phyloP scores from a whole-genome alignment of 352 stramenopile genomes.

The Phytopythium kandeliae region DNA sequence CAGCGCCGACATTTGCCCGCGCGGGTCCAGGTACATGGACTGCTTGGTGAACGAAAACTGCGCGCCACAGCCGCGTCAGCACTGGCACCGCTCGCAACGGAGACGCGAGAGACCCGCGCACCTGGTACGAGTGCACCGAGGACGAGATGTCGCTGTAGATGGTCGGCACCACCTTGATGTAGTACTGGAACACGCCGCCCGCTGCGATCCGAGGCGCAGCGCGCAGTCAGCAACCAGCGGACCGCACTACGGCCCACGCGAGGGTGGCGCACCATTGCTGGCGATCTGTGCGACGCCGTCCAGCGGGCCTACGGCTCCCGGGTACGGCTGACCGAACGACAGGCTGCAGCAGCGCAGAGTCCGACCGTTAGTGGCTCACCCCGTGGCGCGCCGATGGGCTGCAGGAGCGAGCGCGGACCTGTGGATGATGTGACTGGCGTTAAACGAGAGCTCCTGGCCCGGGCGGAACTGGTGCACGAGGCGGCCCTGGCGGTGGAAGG shows the following conservation, averaged over 20 bases:
- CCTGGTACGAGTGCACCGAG: conserved; percentile 66
- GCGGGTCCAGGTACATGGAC: conserved; percentile 60
- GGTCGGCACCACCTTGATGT: conserved; percentile 85
- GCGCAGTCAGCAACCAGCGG: conserved; percentile 1
- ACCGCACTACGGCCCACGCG: not conserved
- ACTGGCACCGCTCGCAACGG: no score
- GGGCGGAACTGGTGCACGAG: conserved; percentile 82
- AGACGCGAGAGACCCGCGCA: conserved; percentile 5
- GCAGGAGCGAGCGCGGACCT: conserved; percentile 15
- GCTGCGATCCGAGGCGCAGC: conserved; percentile 30
- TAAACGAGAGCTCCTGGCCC: conserved; percentile 73
- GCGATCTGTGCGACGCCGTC: conserved; percentile 54
- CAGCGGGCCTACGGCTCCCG: conserved; percentile 31
- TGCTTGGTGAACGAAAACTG: conserved; percentile 86
- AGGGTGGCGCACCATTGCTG: conserved; percentile 22
- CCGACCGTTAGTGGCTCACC: not conserved
- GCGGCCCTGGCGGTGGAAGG: conserved; percentile 70
- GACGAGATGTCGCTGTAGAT: conserved; percentile 78
- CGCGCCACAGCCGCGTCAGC: not conserved
- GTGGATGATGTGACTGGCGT: conserved; percentile 77
- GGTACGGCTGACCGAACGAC: conserved; percentile 61
- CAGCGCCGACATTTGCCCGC: conserved; percentile 61
- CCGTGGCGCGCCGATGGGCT: not conserved
- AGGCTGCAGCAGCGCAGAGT: conserved; percentile 17
- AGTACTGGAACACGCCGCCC: conserved; percentile 83